Conservation (phyloP, 1,284 basidiomycete genomes). For the Trichosporon coremiiforme region DNA sequence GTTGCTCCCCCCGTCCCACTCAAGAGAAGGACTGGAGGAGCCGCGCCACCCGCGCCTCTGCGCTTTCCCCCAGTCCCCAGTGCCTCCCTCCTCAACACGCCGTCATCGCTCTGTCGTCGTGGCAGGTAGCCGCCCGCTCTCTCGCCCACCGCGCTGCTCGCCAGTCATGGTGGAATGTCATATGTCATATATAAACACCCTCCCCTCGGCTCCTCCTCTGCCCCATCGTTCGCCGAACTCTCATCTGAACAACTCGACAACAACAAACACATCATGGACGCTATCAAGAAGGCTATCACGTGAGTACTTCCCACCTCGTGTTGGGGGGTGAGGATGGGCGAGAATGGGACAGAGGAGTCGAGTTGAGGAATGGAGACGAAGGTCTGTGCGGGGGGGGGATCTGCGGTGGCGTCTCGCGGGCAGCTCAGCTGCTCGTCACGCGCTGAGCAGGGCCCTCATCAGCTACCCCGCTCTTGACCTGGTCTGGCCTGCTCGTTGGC, state of each 20-base stretch:
- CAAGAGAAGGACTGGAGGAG: background rate
- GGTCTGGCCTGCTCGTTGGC: too few relatives aligned
- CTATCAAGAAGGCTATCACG: slow-evolving; percentile 31
- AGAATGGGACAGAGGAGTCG: background rate
- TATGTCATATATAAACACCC: slow-evolving; percentile 1
- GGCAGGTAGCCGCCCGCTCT: too few relatives aligned
- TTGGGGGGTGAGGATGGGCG: background rate
- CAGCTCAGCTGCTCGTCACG: background rate
- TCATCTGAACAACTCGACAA: background rate
- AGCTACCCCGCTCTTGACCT: too few relatives aligned
- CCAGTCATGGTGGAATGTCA: background rate
- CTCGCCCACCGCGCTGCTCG: too few relatives aligned
- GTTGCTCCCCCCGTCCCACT: background rate
- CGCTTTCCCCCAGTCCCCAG: background rate
- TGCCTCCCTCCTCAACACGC: background rate
- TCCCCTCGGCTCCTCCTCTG: background rate
- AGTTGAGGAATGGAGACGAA: background rate
- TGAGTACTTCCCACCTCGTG: background rate
- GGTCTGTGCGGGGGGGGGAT: background rate
- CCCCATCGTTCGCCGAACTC: slow-evolving; percentile 7
- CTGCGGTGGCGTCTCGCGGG: background rate
- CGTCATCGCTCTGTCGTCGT: too few relatives aligned
- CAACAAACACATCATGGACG: slow-evolving; percentile 26
- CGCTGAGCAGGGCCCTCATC: too few relatives aligned
- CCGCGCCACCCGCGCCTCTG: too few relatives aligned